Evolutionary conservation across 768 basidiomycete species (phyloP), one percentile per base, ranked within the genome.

Genomic region (Neoboletus magnificus): DNA sequence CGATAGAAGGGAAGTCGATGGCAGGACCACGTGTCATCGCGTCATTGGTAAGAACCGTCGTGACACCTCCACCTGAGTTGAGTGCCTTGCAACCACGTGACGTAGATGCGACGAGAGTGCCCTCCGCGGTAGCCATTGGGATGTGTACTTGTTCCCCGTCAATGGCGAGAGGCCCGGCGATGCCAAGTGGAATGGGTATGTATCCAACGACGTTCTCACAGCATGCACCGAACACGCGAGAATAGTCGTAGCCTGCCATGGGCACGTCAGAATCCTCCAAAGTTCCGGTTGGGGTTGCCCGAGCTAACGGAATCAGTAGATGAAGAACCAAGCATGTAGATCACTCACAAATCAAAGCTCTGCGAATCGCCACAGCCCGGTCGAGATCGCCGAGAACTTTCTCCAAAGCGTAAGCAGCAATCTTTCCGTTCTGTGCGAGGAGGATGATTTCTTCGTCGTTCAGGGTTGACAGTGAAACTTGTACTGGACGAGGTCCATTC

Each of bases 51-150:
- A 99, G 75, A 18, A 98, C 96, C 4, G 96, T 98, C 0, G 87
- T 88, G 2, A 98, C 96, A 32, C 97, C 97, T 50, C 96, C 95
- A 46, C 92, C 91, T 1, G 93, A 85, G 69, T 99, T 98, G 63
- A 98, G 85, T 0, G 97, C 97, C 73, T 98, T 99, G 77, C 93
- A 97, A 8, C 96, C 97, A 58, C 97, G 87, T 0, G 96, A 98
- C 0, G 96, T 91, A 6, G 96, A 98, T 0, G 97, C 97, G 57
- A 98, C 95, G 52, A 99, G 84, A 0, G 97, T 98, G 56, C 97
- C 97, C 71, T 99, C 97, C n/a, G 97, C 95, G 5, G 97, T 99
- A 41, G 97, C 97, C 97, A 99, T 98, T 9, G 97, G 97, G 64
- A 99, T 95, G 39, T 86, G 96, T 63, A 85, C 85, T 45, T 86